These are phyloP conservation scores for Coffea canephora DNA, from an alignment of 257 asterid species.

Conservation along the genomic window DNA sequence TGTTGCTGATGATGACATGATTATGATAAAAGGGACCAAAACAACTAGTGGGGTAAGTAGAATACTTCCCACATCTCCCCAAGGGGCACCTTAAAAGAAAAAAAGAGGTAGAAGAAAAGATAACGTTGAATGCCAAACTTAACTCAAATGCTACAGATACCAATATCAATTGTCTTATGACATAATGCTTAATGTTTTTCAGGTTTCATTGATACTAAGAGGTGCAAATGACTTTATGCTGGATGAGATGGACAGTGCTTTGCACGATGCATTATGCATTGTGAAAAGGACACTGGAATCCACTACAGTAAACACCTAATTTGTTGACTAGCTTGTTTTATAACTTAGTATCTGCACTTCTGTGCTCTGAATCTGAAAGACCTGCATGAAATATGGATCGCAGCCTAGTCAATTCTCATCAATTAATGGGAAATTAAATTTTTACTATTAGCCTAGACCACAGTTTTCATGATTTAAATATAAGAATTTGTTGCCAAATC, in stretches of 20 bases:
- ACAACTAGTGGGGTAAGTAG: conserved; percentile 61
- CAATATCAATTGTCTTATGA: background rate
- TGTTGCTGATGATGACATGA: conserved; percentile 85
- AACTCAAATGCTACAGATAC: background rate
- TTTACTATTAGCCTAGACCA: background rate
- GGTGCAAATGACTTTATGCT: conserved; percentile 98
- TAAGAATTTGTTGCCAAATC: no score
- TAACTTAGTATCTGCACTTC: background rate
- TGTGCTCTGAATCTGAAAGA: background rate
- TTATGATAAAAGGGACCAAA: conserved; percentile 88
- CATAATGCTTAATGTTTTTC: conserved; percentile 18
- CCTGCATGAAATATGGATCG: background rate
- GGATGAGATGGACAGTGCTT: conserved; percentile 96
- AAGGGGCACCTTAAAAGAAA: no score
- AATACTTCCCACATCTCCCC: background rate
- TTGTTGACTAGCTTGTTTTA: background rate
- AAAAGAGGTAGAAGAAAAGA: background rate
- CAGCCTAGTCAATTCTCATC: background rate
- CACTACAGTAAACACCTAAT: conserved; percentile 52
- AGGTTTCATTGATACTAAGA: conserved; percentile 83
- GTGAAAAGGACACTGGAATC: conserved; percentile 95
- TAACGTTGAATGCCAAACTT: no score
- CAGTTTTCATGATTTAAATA: background rate
- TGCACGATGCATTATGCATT: conserved; percentile 88
- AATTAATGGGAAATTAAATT: background rate